phyloP scores from a whole-genome alignment of 148 eudicot genomes.

The Limonium bicolor region DNA sequence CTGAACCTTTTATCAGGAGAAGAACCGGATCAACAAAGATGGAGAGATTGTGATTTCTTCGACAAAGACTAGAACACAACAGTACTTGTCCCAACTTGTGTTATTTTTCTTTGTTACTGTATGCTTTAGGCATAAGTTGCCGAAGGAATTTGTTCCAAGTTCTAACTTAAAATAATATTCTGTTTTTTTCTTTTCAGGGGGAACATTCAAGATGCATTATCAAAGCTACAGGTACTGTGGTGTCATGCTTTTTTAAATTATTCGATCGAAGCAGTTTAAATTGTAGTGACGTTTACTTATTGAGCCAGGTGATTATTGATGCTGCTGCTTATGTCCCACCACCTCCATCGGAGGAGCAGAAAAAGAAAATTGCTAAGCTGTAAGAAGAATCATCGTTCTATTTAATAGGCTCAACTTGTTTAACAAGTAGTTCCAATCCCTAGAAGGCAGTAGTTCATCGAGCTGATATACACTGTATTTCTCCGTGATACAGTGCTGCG shows the following conservation, averaged over 20 bases:
- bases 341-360: conserved; percentile 82
- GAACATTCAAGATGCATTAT: conserved; percentile 61
- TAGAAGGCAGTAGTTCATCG: too few species aligned
- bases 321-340: conserved; percentile 98
- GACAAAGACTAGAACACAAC: conserved; percentile 68
- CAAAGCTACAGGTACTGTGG: conserved; percentile 52
- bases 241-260: background rate
- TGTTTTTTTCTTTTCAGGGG: conserved; percentile 31
- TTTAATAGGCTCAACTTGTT: too few species aligned
- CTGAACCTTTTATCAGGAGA: too few species aligned
- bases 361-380: conserved; percentile 67
- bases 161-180: conserved; percentile 3
- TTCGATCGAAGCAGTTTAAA: background rate
- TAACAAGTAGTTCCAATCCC: background rate
- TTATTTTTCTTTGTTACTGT: background rate
- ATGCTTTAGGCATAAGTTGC: background rate
- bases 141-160: background rate
- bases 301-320: conserved; percentile 59
- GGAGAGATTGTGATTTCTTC: conserved; percentile 86
- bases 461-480: too few species aligned
- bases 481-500: conserved; percentile 61
- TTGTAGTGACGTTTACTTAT: background rate
- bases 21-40: conserved; percentile 75
- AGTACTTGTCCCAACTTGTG: conserved; percentile 12
- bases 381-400: too few species aligned